Base-by-base conservation (phyloP, 495 filamentous ascomycete genomes). In the Trichoderma erinaceum region DNA sequence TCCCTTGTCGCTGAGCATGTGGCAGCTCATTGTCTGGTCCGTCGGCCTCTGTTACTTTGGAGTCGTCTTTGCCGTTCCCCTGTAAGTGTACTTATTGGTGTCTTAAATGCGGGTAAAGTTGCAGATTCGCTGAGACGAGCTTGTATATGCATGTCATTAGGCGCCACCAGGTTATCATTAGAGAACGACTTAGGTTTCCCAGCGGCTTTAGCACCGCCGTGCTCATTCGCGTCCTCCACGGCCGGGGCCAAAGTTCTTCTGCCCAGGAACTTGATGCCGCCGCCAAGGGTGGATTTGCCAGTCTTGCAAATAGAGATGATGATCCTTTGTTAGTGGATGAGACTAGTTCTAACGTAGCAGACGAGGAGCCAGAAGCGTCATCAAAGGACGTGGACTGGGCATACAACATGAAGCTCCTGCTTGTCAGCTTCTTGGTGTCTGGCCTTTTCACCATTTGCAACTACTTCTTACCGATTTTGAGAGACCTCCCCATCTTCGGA, bases 121-220 rank as follows among this genome's bases (percentile, higher is more conserved):
- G 18, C 41, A n/a, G 15, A 18, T 65, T 43, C 7, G 18, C 63
- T 65, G 35, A 41, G 8, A 35, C 13, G 29, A 12, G 18, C 18
- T 43, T 12, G 35, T 65, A 3, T 43, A 1, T 65, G 10, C 23
- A 15, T 43, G 10, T 2, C 23, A 21, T 46, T 23, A 78, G 78
- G 65, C 78, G 93, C 66, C 89, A 87, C 69, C 91, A 98, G 79
- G 93, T 98, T 23, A 92, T 99, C 64, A 90, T 98, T 29, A 78
- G 89, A 69, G 95, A 99, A 80, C 90, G 92, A 75, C 76, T 99
- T 65, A 93, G 89, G 70, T 99, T 99, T 73, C 95, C 95, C 0
- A 93, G 89, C 70, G 95, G 95, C 4, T 97, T 96, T 25, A 96
- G 95, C 66, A 98, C 95, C 16, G 95, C 95, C 0, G 82, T 98